phyloP scores from a whole-genome alignment of 441 rosid species.

The Populus trichocarpa region DNA sequence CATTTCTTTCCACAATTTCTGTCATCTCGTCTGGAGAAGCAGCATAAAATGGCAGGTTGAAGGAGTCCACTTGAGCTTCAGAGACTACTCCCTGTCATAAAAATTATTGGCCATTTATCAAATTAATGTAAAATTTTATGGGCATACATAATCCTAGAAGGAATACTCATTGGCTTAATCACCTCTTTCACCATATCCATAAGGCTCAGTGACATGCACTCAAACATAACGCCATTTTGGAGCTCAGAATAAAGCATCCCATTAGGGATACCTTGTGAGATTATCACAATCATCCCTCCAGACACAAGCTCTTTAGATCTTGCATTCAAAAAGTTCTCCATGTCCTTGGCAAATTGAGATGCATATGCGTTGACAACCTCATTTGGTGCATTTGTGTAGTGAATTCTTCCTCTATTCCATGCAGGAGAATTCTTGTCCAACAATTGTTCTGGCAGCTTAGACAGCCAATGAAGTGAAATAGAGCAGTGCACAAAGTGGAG shows the following conservation, averaged over 20 bases:
- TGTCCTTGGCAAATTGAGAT: slow-evolving; percentile 27
- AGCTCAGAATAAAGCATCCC: slow-evolving; percentile 11
- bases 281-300: slow-evolving; percentile 32
- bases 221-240: slow-evolving; percentile 9
- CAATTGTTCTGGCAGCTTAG: slow-evolving; percentile 12
- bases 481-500: slow-evolving; percentile 17
- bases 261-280: slow-evolving; percentile 9
- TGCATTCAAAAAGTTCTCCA: slow-evolving; percentile 25
- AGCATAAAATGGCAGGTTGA: background rate
- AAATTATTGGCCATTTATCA: background rate
- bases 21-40: background rate
- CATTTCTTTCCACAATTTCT: background rate
- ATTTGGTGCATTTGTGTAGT: slow-evolving; percentile 25
- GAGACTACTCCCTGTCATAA: background rate
- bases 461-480: slow-evolving; percentile 24
- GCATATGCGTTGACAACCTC: slow-evolving; percentile 27
- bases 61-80: background rate
- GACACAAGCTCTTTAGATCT: slow-evolving; percentile 27
- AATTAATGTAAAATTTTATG: background rate
- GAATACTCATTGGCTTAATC: background rate
- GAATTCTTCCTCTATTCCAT: slow-evolving; percentile 42
- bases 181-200: slow-evolving; percentile 30
- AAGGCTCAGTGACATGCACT: slow-evolving; percentile 23
- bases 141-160: background rate
- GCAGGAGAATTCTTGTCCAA: slow-evolving; percentile 16